Evolutionary conservation across 495 filamentous ascomycete genomes (phyloP), one percentile per base, ranked within the genome.

Genomic region (Echria macrotheca): DNA sequence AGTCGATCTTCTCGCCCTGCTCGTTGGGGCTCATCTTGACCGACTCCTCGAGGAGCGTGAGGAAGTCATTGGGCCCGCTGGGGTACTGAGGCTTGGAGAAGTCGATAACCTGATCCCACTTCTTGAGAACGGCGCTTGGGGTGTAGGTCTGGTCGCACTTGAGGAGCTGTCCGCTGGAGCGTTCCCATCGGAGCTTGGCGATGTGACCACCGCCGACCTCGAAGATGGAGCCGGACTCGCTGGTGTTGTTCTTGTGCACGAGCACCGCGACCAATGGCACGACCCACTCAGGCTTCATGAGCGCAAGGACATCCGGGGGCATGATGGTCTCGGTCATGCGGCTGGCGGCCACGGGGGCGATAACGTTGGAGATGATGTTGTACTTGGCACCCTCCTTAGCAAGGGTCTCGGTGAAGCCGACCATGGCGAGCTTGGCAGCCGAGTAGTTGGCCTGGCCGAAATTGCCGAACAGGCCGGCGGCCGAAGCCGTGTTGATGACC

Each of bases 371-470:
- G 60, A 96, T 71, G 57, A 98, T 97, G 79, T 98, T 97, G 75
- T 98, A 98, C 70, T 98, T 98, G 57, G 82, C 77, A 53, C 93
- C 93, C 73, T 98, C 93, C 75, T 96, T 97, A 44, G 94, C 93
- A 50, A 98, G 81, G 3, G 93, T 95, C 78, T 98, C 93, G 15
- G 93, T 96, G 75, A 98, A 98, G 52, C 90, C 93, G 48, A 98
- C 91, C 80, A 93, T 86, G 50, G 87, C 86, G 43, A 97, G 77
- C 76, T 98, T 98, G 56, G 93, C 93, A 47, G 93, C 91, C 24
- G 94, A 95, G 71, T 98, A 98, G 72, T 98, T 98, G 70, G 83
- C 76, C 75, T 98, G 93, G 48, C 93, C 93, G 65, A 97, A 98
- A 73, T 76, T 88, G 55, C 93, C 93, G 69, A 95, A 98, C 22